Evolutionary conservation across 2,329 filamentous ascomycete genomes (phyloP).

Genomic region (Pseudocercospora fuligena): DNA sequence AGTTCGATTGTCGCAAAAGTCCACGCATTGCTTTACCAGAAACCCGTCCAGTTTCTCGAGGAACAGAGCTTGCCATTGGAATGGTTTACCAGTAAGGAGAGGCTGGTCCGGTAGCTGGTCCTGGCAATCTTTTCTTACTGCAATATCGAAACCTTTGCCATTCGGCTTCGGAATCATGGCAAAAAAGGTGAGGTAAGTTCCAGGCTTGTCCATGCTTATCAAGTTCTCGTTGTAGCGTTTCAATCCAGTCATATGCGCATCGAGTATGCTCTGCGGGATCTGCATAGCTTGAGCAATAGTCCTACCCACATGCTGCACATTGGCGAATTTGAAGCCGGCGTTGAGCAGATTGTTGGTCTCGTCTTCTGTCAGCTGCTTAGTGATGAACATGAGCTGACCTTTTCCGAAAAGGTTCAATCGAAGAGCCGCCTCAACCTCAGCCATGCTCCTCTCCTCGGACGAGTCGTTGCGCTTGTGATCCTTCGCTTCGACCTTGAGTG

Average conservation of each 20-base stretch:
- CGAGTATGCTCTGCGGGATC: constrained; percentile 67
- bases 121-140: constrained; percentile 47
- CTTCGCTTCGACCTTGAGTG: constrained; percentile 32
- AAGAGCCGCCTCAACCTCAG: constrained; percentile 48
- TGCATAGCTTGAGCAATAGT: constrained; percentile 76
- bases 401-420: constrained; percentile 59
- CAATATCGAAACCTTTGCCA: constrained; percentile 48
- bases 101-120: constrained; percentile 52
- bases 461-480: constrained; percentile 19
- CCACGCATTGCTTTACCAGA: constrained; percentile 26
- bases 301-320: constrained; percentile 68
- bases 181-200: constrained; percentile 47
- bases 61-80: constrained; percentile 40
- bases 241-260: constrained; percentile 67
- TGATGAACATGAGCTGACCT: constrained; percentile 81
- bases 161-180: constrained; percentile 40
- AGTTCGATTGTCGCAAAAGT: constrained; percentile 30
- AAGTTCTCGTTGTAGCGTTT: constrained; percentile 59
- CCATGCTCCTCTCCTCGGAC: constrained; percentile 20
- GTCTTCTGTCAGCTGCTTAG: constrained; percentile 64
- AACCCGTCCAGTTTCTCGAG: constrained; percentile 43
- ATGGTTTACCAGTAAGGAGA: constrained; percentile 39
- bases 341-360: constrained; percentile 70
- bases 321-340: constrained; percentile 78
- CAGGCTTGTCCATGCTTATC: constrained; percentile 44